phyloP scores from a whole-genome alignment of 2,329 filamentous ascomycete genomes.

The Penicillium corylophilum region DNA sequence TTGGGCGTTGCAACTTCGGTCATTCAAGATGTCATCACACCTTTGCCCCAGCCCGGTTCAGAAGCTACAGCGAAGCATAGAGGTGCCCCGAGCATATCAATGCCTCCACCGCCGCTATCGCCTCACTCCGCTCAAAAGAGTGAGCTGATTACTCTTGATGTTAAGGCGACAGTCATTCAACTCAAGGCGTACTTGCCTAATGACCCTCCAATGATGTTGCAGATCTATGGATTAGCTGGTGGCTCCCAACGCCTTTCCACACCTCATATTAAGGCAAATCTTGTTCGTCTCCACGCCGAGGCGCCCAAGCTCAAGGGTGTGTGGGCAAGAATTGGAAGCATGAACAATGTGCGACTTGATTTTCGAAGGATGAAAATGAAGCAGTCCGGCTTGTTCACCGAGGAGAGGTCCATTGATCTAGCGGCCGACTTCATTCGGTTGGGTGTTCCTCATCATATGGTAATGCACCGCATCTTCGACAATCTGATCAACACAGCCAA shows the following conservation, averaged over 20 bases:
- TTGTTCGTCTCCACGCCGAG: slow-evolving; percentile 83
- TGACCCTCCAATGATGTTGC: slow-evolving; percentile 88
- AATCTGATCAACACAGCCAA: slow-evolving; percentile 88
- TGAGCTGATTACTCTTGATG: slow-evolving; percentile 78
- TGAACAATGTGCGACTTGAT: slow-evolving; percentile 79
- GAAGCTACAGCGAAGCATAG: slow-evolving; percentile 13
- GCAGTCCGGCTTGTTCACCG: slow-evolving; percentile 58
- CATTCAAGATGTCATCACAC: slow-evolving; percentile 65
- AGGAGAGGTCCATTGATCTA: slow-evolving; percentile 82
- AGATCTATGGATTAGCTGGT: slow-evolving; percentile 77
- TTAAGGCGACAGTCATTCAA: slow-evolving; percentile 79
- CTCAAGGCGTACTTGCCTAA: slow-evolving; percentile 84
- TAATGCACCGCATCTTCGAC: slow-evolving; percentile 88
- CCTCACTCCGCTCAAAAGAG: slow-evolving; percentile 26
- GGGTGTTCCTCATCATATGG: slow-evolving; percentile 85
- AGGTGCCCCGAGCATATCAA: slow-evolving; percentile 20
- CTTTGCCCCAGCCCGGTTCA: slow-evolving; percentile 20
- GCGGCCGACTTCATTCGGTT: slow-evolving; percentile 81
- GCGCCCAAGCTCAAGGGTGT: slow-evolving; percentile 77
- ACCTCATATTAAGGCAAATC: slow-evolving; percentile 73
- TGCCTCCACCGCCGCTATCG: slow-evolving; percentile 25
- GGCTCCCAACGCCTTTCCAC: slow-evolving; percentile 84
- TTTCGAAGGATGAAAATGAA: slow-evolving; percentile 74
- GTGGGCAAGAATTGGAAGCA: slow-evolving; percentile 82
- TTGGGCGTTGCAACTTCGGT: slow-evolving; percentile 78